Evolutionary conservation across 257 asterid genomes (phyloP).

Genomic region (Ajuga chamaepitys): DNA sequence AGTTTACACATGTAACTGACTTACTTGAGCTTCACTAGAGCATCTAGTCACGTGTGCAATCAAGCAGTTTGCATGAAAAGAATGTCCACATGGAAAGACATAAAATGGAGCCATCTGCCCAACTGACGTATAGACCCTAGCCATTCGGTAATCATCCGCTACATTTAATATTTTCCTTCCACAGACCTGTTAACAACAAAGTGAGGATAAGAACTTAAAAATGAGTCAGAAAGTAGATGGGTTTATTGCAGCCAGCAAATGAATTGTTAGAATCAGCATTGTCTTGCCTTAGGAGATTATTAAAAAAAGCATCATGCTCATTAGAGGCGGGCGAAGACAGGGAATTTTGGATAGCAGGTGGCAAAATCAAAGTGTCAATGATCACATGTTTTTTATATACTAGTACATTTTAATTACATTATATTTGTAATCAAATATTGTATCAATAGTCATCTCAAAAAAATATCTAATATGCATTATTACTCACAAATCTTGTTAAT

Average conservation of each 20-base stretch:
- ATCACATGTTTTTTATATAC: too few species aligned
- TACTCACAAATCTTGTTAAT: too few species aligned
- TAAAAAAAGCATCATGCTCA: slow-evolving; percentile 1
- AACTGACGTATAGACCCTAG: slow-evolving; percentile 61
- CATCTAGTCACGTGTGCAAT: slow-evolving; percentile 87
- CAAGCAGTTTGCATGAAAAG: slow-evolving; percentile 91
- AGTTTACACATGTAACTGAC: too few species aligned
- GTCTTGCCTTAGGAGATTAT: neutral
- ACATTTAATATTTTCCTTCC: slow-evolving; percentile 62
- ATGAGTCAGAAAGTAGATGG: neutral
- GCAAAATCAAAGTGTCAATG: too few species aligned
- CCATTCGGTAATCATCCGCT: slow-evolving; percentile 60
- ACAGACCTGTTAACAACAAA: slow-evolving; percentile 62
- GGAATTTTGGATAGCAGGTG: too few species aligned
- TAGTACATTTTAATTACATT: too few species aligned
- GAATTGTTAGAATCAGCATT: neutral
- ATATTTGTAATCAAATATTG: too few species aligned
- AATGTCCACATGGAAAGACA: slow-evolving; percentile 95
- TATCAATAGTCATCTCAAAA: too few species aligned
- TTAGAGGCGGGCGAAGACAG: too few species aligned
- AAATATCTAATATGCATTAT: too few species aligned
- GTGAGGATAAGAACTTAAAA: slow-evolving; percentile 14
- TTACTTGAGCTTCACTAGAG: slow-evolving; percentile 77
- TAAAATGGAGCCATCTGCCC: slow-evolving; percentile 96
- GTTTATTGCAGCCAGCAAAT: slow-evolving; percentile 5